Base-by-base conservation (phyloP, 1,139 yeast species). In the Saccharomyces uvarum region DNA sequence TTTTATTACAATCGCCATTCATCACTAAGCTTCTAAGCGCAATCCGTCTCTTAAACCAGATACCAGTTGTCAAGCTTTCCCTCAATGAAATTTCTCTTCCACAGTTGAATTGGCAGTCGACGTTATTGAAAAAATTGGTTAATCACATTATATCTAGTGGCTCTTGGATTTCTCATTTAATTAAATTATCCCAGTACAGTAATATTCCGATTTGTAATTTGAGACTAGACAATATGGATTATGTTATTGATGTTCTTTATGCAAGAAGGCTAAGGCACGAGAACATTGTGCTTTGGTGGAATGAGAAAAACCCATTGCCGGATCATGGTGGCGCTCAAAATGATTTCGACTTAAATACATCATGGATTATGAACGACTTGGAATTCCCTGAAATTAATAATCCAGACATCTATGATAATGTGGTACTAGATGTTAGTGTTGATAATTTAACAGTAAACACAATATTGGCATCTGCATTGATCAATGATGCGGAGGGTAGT, bases 221-320 rank as follows among this genome's bases (percentile, higher is more conserved):
- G 60, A 84, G 83, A 58, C 77, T 83, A 19, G 95, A 88, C 56
- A 88, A 88, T 61, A 77, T 85, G 68, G 85, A 88, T 0, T 88
- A 82, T 63, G 73, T 90, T 63, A 86, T 93, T 59, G 99, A 93
- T 72, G 78, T 93, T 47, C 83, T 83, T 56, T 93, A 88, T 70
- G 96, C 98, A 0, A 77, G 99, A 65, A 78, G 84, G 55, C 77
- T 93, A 54, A 75, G 77, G 32, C 77, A 80, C 44, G 80, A 81
- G 52, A 82, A 84, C 59, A 80, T 88, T 52, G 86, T 91, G 2
- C 72, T 93, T 50, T 95, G 99, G 99, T 91, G 99, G 98, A 88
- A 96, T 0, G 80, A 83, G 2, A 78, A 77, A 41, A 55, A 59
- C 3, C 88, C 95, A 1, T 72, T 79, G 49, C 95, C 97, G 0